phyloP scores from a whole-genome alignment of 257 asterid species.

The Ehretia macrophylla region DNA sequence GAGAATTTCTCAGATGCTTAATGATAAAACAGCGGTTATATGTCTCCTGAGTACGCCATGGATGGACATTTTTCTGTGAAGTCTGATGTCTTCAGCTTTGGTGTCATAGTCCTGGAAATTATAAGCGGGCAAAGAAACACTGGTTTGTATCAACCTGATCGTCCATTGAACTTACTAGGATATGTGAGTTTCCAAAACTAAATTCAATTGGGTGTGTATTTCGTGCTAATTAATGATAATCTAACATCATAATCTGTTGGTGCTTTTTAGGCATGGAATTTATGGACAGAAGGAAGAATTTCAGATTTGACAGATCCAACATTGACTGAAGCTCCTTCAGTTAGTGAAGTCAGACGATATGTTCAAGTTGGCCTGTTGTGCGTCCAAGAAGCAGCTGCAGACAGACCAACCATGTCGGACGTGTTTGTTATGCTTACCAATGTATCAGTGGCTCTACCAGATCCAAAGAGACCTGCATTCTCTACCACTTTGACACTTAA shows the following conservation, averaged over 20 bases:
- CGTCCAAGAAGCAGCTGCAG: slow-evolving; percentile 1
- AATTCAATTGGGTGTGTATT: too few relatives aligned
- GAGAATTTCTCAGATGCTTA: neutral
- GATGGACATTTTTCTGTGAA: slow-evolving; percentile 8
- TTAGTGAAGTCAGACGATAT: neutral
- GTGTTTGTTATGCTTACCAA: slow-evolving; percentile 4
- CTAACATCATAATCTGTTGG: neutral
- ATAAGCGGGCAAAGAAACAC: neutral
- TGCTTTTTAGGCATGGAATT: neutral
- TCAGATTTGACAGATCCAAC: neutral
- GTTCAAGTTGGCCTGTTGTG: neutral
- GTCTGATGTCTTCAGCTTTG: slow-evolving; percentile 6
- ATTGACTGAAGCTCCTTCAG: neutral
- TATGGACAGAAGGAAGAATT: neutral
- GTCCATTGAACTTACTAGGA: neutral
- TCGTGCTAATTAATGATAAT: neutral
- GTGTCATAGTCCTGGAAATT: neutral
- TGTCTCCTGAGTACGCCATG: slow-evolving; percentile 5
- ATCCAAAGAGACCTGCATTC: slow-evolving; percentile 1
- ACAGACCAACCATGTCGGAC: slow-evolving; percentile 6
- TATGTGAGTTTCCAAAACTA: neutral
- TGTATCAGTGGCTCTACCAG: neutral
- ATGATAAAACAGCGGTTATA: neutral
- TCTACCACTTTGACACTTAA: neutral
- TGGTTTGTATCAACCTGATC: neutral